A percentile compares a stretch with the other conserved stretches of the same genome.
These are phyloP conservation scores for Austroboletus rostrupii DNA, from an alignment of 1,284 basidiomycete genomes.

Conservation along the genomic window DNA sequence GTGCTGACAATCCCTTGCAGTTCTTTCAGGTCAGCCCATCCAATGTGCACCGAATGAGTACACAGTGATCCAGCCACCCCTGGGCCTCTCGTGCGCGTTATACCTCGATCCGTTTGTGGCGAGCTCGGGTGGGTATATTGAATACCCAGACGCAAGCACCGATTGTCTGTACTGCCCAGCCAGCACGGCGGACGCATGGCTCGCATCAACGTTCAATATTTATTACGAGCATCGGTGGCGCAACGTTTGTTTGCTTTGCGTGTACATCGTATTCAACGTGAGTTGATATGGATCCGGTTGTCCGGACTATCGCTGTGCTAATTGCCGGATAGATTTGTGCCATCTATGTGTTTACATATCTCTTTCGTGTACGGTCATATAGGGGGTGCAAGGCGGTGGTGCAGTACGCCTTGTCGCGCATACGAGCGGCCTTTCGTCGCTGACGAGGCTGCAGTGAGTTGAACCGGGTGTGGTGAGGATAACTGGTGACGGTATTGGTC, in stretches of 20 bases:
- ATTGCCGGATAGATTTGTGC: slow-evolving; percentile 22
- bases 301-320: not conserved
- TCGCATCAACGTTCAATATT: slow-evolving; percentile 44
- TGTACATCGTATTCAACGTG: slow-evolving; percentile 47
- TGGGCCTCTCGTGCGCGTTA: slow-evolving; percentile 64
- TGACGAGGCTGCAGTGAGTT: not conserved
- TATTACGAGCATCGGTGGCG: slow-evolving; percentile 48
- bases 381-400: slow-evolving; percentile 9
- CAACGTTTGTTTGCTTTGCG: slow-evolving; percentile 45
- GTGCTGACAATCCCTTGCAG: slow-evolving; percentile 3
- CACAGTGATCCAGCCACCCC: slow-evolving; percentile 63
- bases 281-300: slow-evolving; percentile 10
- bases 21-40: slow-evolving; percentile 56
- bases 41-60: slow-evolving; percentile 65
- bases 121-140: slow-evolving; percentile 72
- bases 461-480: too few relatives aligned
- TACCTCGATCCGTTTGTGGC: slow-evolving; percentile 68
- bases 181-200: slow-evolving; percentile 42
- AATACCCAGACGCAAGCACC: slow-evolving; percentile 58
- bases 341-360: slow-evolving; percentile 32
- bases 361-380: slow-evolving; percentile 6
- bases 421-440: not conserved
- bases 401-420: not conserved
- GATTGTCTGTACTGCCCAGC: slow-evolving; percentile 40
- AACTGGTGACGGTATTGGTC: too few relatives aligned